These are phyloP conservation scores for Cystobasidiaceae sp. DNA, from an alignment of 1,284 basidiomycete genomes.

Conservation along the genomic window DNA sequence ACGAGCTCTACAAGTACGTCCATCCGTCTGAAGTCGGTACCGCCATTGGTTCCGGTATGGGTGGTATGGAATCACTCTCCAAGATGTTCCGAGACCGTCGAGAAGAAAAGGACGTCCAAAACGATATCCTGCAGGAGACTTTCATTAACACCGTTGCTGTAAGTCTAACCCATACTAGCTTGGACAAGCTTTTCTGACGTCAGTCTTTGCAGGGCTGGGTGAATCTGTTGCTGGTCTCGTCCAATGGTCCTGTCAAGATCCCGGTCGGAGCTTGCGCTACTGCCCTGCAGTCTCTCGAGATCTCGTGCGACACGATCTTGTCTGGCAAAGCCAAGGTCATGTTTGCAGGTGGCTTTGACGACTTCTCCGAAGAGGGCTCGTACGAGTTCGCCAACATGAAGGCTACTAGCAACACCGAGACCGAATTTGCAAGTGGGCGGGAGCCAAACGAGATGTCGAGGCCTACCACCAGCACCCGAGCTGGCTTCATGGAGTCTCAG, in stretches of 20 bases:
- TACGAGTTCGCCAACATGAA: slow-evolving; percentile 84
- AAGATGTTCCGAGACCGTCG: slow-evolving; percentile 99
- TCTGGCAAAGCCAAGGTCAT: slow-evolving; percentile 97
- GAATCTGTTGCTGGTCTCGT: slow-evolving; percentile 86
- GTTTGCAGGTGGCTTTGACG: slow-evolving; percentile 98
- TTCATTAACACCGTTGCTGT: slow-evolving; percentile 50
- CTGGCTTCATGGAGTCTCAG: slow-evolving; percentile 86
- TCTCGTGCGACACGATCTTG: slow-evolving; percentile 90
- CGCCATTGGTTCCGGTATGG: slow-evolving; percentile 92
- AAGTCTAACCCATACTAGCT: slow-evolving; percentile 2
- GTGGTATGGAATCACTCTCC: slow-evolving; percentile 67
- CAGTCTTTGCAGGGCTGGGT: slow-evolving; percentile 99
- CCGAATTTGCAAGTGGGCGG: slow-evolving; percentile 96
- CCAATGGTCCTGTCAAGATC: slow-evolving; percentile 95
- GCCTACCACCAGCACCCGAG: slow-evolving; percentile 89
- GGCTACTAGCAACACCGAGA: slow-evolving; percentile 93
- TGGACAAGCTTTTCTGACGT: slow-evolving; percentile 51
- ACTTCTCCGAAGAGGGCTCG: slow-evolving; percentile 68
- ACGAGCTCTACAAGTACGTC: slow-evolving; percentile 91
- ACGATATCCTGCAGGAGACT: slow-evolving; percentile 97
- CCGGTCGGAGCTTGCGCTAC: slow-evolving; percentile 98
- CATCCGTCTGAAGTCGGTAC: slow-evolving; percentile 95
- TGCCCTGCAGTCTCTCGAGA: slow-evolving; percentile 93
- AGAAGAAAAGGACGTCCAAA: slow-evolving; percentile 95
- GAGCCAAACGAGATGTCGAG: slow-evolving; percentile 98